Evolutionary conservation across 495 filamentous ascomycete genomes (phyloP).

Genomic region (Penicillium alfredii): DNA sequence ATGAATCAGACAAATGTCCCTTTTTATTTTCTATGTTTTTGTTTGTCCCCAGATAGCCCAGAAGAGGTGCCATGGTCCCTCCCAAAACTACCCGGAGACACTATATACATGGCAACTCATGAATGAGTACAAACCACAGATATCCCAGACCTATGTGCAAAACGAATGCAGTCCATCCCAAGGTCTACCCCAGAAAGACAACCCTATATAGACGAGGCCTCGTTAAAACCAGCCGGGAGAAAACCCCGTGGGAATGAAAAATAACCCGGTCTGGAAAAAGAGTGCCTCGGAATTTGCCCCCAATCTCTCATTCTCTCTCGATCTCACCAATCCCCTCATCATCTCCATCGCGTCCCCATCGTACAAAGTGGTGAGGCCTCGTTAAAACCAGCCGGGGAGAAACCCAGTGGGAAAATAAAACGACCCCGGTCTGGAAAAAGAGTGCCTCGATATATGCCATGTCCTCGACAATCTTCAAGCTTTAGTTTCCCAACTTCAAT

Average conservation of each 20-base stretch:
- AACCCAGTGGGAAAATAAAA: slow-evolving; percentile 6
- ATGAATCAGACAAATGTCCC: no score
- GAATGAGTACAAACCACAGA: no score
- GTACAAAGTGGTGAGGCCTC: slow-evolving; percentile 1
- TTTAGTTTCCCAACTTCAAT: no score
- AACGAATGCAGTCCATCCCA: no score
- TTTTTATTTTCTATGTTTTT: neutral
- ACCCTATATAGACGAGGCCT: slow-evolving; percentile 1
- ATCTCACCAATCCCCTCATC: no score
- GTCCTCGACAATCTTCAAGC: neutral
- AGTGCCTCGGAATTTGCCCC: slow-evolving; percentile 2
- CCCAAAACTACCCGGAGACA: no score
- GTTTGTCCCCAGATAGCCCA: slow-evolving; percentile 1
- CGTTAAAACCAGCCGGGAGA: slow-evolving; percentile 9
- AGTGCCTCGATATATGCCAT: slow-evolving; percentile 3
- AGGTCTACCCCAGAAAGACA: no score
- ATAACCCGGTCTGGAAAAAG: slow-evolving; percentile 5
- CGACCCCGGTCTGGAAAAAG: slow-evolving; percentile 5
- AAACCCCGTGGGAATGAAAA: slow-evolving; percentile 5
- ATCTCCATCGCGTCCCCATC: no score
- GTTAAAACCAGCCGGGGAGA: slow-evolving; percentile 9
- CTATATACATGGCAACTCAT: no score
- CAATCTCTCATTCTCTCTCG: neutral
- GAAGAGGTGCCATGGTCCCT: slow-evolving; percentile 6
- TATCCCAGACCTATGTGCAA: no score